These are phyloP conservation scores for Musa schizocarpa DNA, from an alignment of 176 grass and related monocot species.

Conservation along the genomic window DNA sequence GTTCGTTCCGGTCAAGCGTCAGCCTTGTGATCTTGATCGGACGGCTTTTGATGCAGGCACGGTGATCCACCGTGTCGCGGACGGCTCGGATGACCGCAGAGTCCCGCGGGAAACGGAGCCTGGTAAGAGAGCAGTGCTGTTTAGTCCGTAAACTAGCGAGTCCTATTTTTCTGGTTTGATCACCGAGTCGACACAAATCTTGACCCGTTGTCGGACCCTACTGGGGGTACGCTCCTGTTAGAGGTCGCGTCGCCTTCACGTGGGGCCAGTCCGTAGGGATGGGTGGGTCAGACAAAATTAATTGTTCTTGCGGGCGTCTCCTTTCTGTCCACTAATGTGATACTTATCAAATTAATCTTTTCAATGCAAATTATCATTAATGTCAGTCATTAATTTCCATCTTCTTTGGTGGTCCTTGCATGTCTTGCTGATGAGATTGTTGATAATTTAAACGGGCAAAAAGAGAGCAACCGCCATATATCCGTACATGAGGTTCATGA, in stretches of 20 bases:
- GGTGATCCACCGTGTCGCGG: constrained; percentile 1
- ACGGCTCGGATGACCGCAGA: constrained; percentile 21
- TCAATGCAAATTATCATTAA: too few relatives aligned
- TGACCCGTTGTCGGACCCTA: background rate
- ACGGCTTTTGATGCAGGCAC: constrained; percentile 8
- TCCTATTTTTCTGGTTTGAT: background rate
- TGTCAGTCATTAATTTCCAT: too few relatives aligned
- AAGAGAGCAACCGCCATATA: too few relatives aligned
- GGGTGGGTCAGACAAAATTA: background rate
- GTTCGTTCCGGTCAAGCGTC: background rate
- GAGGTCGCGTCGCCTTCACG: background rate
- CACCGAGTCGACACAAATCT: background rate
- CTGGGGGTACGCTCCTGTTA: background rate
- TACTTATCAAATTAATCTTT: background rate
- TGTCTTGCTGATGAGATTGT: too few relatives aligned
- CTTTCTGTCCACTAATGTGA: too few relatives aligned
- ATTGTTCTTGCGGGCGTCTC: background rate
- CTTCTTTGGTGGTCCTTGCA: too few relatives aligned
- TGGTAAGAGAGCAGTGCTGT: constrained; percentile 29
- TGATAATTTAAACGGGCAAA: too few relatives aligned
- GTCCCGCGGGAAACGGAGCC: constrained; percentile 21
- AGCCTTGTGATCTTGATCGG: background rate
- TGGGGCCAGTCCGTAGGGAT: background rate
- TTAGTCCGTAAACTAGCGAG: constrained; percentile 11
- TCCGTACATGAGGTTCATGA: too few relatives aligned